Base-by-base conservation (phyloP, 306 rosid species). In the Lotus japonicus region DNA sequence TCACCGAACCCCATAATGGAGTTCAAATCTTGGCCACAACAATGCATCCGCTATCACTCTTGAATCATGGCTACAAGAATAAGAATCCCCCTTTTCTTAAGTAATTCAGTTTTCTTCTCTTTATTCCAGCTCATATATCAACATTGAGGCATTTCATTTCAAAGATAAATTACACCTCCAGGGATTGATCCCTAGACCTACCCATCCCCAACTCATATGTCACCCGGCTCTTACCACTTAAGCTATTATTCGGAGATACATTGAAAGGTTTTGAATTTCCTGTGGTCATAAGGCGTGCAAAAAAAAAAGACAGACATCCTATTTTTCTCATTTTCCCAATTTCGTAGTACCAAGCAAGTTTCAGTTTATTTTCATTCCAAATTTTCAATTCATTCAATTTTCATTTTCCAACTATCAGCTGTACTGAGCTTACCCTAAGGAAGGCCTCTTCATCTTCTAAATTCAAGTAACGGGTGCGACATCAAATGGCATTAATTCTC, bases 81-180 rank as follows among this genome's bases (percentile, higher is more conserved):
- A 46, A 48, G 55, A 76, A 69, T 61, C 43, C 68, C 13, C 69
- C 49, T 2, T 49, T 44, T 64, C 12, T 46, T 58, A 77, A 45
- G 68, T 16, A 33, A 39, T 21, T 28, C 35, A 68, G 9, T 55
- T 36, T 49, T 76, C 17, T 64, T 49, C 64, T 61, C 50, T 57
- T 54, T 19, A 43, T 19, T 81, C 64, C 76, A 56, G 66, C 70
- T 57, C 73, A 62, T 23, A 56, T 42, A 39, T 58, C 54, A 14
- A 6, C 10, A 31, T 66, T 38, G 69, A 63, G 80, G 35, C 28
- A 67, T 66, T 54, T 70, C 12, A 18, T 39, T 55, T 64, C 65
- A 60, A 44, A 43, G 45, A 54, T 45, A 11, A 61, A 62, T 66
- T 15, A 56, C 52, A 12, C 50, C 63, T 55, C 33, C 46, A 11